Percentiles rank a stretch among this genome's conserved stretches.
These are phyloP conservation scores for Mortierella sp. DNA, from an alignment of 371 early-diverging fungal species.

Conservation along the genomic window DNA sequence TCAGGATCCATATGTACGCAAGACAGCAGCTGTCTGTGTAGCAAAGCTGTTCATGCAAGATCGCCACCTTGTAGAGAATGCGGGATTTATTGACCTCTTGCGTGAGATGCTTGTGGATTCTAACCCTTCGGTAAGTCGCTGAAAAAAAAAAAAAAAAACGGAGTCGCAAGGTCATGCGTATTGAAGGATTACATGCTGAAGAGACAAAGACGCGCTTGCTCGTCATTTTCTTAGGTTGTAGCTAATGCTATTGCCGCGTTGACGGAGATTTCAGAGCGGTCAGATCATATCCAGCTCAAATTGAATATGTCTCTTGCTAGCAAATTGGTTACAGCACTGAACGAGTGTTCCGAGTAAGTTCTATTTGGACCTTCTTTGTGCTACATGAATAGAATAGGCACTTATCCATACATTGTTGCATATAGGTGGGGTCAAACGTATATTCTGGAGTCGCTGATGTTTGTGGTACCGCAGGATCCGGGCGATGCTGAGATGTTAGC, in stretches of 20 bases:
- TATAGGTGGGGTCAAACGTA: slow-evolving; percentile 95
- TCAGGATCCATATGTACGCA: slow-evolving; percentile 91
- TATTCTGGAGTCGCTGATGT: slow-evolving; percentile 87
- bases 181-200: not conserved
- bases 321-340: slow-evolving; percentile 89
- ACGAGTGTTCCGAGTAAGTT: slow-evolving; percentile 93
- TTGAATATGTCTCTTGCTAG: slow-evolving; percentile 82
- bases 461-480: slow-evolving; percentile 73
- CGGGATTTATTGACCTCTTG: slow-evolving; percentile 85
- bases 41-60: slow-evolving; percentile 88
- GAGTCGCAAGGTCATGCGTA: too few species aligned
- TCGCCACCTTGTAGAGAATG: slow-evolving; percentile 77
- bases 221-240: slow-evolving; percentile 72
- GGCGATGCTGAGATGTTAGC: slow-evolving; percentile 88
- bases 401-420: not conserved
- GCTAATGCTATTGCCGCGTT: slow-evolving; percentile 93
- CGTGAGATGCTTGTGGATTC: slow-evolving; percentile 92
- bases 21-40: slow-evolving; percentile 96
- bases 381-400: not conserved
- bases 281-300: slow-evolving; percentile 73
- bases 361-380: not conserved
- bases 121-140: slow-evolving; percentile 91
- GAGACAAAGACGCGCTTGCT: not conserved
- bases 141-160: not conserved
- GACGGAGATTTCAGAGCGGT: slow-evolving; percentile 88